These are phyloP conservation scores for Excoecaria cochinchinensis DNA, from an alignment of 345 rosid genomes.

Conservation along the genomic window DNA sequence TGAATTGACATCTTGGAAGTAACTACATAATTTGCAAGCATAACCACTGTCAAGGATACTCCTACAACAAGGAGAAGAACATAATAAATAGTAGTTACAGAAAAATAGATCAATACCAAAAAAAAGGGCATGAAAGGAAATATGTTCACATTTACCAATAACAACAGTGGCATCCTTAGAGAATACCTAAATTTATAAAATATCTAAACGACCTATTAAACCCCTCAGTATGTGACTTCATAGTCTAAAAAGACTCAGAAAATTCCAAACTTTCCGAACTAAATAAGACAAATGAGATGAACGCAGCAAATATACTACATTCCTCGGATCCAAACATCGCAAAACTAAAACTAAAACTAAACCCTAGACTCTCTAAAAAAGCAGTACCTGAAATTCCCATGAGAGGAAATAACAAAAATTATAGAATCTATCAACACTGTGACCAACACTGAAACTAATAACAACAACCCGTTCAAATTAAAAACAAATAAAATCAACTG, in stretches of 20 bases:
- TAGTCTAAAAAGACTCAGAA: not conserved
- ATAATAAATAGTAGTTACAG: too few species aligned
- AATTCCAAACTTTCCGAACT: not conserved
- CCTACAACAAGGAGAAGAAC: not conserved
- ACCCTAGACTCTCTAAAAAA: slow-evolving; percentile 19
- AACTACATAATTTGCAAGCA: not conserved
- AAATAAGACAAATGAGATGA: slow-evolving; percentile 12
- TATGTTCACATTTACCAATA: not conserved
- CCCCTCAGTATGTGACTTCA: not conserved
- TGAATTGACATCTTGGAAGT: not conserved
- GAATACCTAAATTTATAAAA: slow-evolving; percentile 14
- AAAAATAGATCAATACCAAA: too few species aligned
- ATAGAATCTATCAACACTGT: slow-evolving; percentile 15
- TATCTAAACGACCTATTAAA: not conserved
- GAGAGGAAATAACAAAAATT: slow-evolving; percentile 10
- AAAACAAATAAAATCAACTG: not conserved
- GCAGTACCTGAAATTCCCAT: slow-evolving; percentile 13
- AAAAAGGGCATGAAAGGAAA: not conserved
- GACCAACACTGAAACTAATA: slow-evolving; percentile 14
- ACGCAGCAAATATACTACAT: slow-evolving; percentile 13
- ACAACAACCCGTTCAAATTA: not conserved
- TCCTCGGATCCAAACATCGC: slow-evolving; percentile 22
- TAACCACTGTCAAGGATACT: not conserved
- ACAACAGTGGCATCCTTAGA: slow-evolving; percentile 6
- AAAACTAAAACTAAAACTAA: slow-evolving; percentile 11